Base-by-base conservation (phyloP, 148 eudicot species). In the Rhododendron mucronatum region DNA sequence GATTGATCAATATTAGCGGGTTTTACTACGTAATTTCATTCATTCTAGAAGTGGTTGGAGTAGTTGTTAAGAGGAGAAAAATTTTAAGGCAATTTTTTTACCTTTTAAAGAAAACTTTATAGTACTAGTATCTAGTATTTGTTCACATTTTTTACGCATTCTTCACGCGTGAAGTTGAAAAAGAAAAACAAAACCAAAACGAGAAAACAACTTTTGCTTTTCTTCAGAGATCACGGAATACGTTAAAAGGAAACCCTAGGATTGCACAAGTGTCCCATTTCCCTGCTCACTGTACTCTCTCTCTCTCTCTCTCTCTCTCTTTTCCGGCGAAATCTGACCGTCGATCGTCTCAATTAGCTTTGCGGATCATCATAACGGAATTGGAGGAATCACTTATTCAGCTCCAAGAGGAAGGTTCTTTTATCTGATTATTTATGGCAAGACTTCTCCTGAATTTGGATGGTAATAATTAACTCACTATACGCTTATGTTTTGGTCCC, bases 291-390 rank as follows among this genome's bases (percentile, higher is more conserved):
- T 35, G 35, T 28, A 39, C 47, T 55, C 16, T n/a, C 48, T 48
- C 57, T 55, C 61, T 55, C 61, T 59, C 37, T 26, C 55, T 50
- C 61, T 55, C 61, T 55, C 45, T 39, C 51, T 82, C 44, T 63
- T 12, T 14, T 10, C 75, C 30, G 51, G 44, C 74, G 74, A 82
- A 59, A 82, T 82, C 84, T 82, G 84, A 82, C 51, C 71, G 47
- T 57, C 28, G 67, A 18, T 81, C 28, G 47, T 57, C 50, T 23
- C 74, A 39, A 37, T 39, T 20, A 21, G 84, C 71, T 35, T 59
- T 28, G 9, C 33, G 48, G 48, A 82, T 82, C 47, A 21, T 26
- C 73, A 11, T 3, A 26, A 26, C 30, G 74, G 74, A 67, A 67
- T 67, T 10, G 33, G 74, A 67, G 74, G 74, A 67, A 67, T 26